Evolutionary conservation across 805 yeast species (phyloP).

Genomic region (Wickerhamomyces mucosus): DNA sequence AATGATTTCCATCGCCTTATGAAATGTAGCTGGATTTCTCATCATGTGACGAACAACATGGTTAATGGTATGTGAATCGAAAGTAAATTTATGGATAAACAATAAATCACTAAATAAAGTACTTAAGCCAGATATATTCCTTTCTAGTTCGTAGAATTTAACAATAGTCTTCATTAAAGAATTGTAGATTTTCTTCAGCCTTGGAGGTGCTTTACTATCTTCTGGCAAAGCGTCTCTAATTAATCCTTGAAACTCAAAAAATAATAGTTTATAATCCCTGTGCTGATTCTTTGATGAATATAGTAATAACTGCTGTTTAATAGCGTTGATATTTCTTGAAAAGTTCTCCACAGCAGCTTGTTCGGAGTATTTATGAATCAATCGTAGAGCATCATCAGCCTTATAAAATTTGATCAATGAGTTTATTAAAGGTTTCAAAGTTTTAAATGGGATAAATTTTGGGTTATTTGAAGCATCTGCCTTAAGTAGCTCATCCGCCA

Average conservation of each 20-base stretch:
- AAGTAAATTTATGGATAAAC: constrained; percentile 17
- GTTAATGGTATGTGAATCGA: constrained; percentile 25
- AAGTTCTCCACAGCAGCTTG: constrained; percentile 18
- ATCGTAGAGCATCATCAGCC: constrained; percentile 23
- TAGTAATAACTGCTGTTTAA: constrained; percentile 23
- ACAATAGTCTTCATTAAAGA: constrained; percentile 9
- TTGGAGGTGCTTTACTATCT: constrained; percentile 13
- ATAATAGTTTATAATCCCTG: constrained; percentile 24
- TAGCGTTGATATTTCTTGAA: constrained; percentile 15
- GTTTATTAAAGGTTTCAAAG: constrained; percentile 27
- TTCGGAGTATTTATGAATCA: constrained; percentile 24
- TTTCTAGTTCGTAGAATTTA: constrained; percentile 2
- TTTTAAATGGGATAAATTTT: constrained; percentile 26
- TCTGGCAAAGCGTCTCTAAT: constrained; percentile 8
- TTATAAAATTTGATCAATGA: constrained; percentile 21
- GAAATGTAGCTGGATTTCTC: constrained; percentile 19
- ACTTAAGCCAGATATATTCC: constrained; percentile 4
- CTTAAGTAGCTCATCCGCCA: constrained; percentile 22
- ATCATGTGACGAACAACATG: constrained; percentile 21
- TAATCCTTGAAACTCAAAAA: constrained; percentile 11
- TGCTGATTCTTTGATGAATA: constrained; percentile 20
- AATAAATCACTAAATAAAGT: constrained; percentile 14
- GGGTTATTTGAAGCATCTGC: constrained; percentile 18
- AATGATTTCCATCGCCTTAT: constrained; percentile 20
- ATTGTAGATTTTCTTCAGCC: constrained; percentile 17